These are phyloP conservation scores for Trichothecium roseum DNA, from an alignment of 2,329 filamentous ascomycete genomes.

Conservation along the genomic window DNA sequence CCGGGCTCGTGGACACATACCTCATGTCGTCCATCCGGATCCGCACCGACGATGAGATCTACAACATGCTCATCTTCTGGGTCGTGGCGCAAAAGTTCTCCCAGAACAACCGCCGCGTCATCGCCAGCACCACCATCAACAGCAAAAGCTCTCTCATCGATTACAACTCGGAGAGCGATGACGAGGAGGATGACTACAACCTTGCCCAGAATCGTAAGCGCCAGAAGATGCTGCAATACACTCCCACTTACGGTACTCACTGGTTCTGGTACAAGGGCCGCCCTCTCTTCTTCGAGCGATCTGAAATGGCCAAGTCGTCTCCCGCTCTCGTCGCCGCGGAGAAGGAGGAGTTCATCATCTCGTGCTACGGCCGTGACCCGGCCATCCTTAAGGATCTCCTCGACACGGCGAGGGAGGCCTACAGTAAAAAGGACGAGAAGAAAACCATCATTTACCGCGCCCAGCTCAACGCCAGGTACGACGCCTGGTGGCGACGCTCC, in stretches of 20 bases:
- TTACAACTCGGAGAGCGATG: constrained; percentile 32
- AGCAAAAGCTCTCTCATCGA: constrained; percentile 40
- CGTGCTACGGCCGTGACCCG: constrained; percentile 52
- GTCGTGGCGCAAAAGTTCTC: constrained; percentile 53
- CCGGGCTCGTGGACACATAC: constrained; percentile 36
- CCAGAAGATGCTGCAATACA: constrained; percentile 48
- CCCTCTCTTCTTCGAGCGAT: constrained; percentile 47
- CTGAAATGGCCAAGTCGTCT: constrained; percentile 32
- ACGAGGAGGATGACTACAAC: constrained; percentile 24
- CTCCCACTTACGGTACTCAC: constrained; percentile 56
- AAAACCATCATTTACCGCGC: constrained; percentile 59
- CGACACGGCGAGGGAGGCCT: constrained; percentile 43
- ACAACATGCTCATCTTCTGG: constrained; percentile 64
- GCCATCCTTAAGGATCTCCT: constrained; percentile 51
- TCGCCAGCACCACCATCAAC: constrained; percentile 53
- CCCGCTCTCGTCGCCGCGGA: constrained; percentile 32
- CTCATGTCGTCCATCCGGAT: constrained; percentile 59
- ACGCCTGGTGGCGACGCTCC: constrained; percentile 49
- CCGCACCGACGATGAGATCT: constrained; percentile 60
- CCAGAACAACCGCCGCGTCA: constrained; percentile 47
- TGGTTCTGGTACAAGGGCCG: constrained; percentile 57
- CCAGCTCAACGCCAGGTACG: constrained; percentile 27
- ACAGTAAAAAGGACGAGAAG: constrained; percentile 45
- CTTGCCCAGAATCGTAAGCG: constrained; percentile 19
- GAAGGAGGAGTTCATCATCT: constrained; percentile 48